Base-by-base conservation (phyloP, 2,329 filamentous ascomycete species). In the Colletotrichum cuscutae region DNA sequence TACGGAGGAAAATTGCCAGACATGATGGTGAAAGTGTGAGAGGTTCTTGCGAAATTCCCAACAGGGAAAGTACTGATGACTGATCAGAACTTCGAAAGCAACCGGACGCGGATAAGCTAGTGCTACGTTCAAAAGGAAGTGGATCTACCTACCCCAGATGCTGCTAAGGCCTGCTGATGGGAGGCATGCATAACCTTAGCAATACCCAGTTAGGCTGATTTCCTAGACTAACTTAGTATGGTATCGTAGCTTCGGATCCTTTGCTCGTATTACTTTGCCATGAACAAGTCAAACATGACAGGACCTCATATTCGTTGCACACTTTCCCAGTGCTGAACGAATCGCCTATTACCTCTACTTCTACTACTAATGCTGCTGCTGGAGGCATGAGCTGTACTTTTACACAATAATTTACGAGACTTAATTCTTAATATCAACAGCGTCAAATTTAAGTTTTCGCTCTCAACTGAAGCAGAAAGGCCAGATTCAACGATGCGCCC, bases 401-500 rank as follows among this genome's bases (percentile, higher is more conserved):
- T 26, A 26, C 26, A 26, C 26, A 26, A 26, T 26, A 26, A 26
- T 26, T 26, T 26, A 26, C 26, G 26, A 15, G 24, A 4, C 35
- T 13, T 15, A 15, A 28, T 3, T 2, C 12, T 52, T 54, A n/a
- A 37, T 28, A 15, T 22, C 37, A 11, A 26, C 1, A 15, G 19
- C 28, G 37, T 42, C 37, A 42, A 42, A 24, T 4, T 9, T 28
- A 54, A 28, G 26, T 28, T 24, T 28, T n/a, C 32, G 63, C 63
- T 35, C 64, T 46, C 0, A 62, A n/a, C 49, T 58, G 35, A 7
- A 62, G 57, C 2, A 71, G 22, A 22, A 56, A 28, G 1, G 68
- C 68, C 24, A 71, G 26, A 11, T 67, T 71, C 1, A 68, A 26
- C 6, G 63, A 61, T 11, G 64, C 49, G 2, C 68, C 68, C 63